Evolutionary conservation across 352 stramenopile species (phyloP).

Genomic region (Phytophthora quininea): DNA sequence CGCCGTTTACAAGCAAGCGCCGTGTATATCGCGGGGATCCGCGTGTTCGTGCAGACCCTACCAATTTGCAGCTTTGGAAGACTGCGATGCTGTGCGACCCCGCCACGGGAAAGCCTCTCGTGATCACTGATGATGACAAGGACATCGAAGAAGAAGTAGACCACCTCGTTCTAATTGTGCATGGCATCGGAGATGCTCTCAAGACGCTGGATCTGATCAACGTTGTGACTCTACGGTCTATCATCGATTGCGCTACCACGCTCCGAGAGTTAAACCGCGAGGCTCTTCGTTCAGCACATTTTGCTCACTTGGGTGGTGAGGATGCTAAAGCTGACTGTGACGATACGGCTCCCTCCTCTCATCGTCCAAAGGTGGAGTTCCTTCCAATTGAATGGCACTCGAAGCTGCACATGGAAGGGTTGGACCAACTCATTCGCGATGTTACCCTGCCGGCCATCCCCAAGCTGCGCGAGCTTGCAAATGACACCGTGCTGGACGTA

Average conservation of each 20-base stretch:
- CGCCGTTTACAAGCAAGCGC: conserved; percentile 81
- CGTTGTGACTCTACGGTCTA: conserved; percentile 79
- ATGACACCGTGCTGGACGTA: conserved; percentile 93
- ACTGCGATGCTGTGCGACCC: conserved; percentile 50
- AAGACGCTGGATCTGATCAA: conserved; percentile 89
- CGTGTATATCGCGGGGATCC: conserved; percentile 80
- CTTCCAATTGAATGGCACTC: conserved; percentile 89
- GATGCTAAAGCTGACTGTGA: conserved; percentile 21
- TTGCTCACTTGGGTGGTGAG: conserved; percentile 48
- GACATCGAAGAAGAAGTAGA: conserved; percentile 84
- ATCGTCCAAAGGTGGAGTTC: conserved; percentile 66
- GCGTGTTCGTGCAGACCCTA: conserved; percentile 64
- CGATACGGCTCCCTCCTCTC: conserved; percentile 3
- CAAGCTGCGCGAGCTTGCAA: conserved; percentile 91
- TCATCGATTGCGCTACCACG: conserved; percentile 81
- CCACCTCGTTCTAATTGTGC: conserved; percentile 88
- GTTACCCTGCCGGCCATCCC: conserved; percentile 89
- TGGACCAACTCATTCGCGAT: conserved; percentile 73
- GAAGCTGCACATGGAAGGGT: conserved; percentile 81
- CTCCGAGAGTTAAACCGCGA: conserved; percentile 72
- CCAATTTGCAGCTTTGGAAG: conserved; percentile 63
- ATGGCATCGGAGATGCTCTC: conserved; percentile 89
- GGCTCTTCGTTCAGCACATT: conserved; percentile 69
- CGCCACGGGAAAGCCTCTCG: conserved; percentile 31
- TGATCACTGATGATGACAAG: conserved; percentile 55